Conservation (phyloP, 306 rosid species). For the Cucumis sativus region Cucumber_9930_V3 NC_026657.2:31322001-31322500, state of each 20-base stretch:
- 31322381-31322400: neutral
- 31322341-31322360: neutral
- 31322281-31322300: conserved; percentile 4
- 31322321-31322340: neutral
- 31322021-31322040: conserved; percentile 46
- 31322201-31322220: conserved; percentile 84
- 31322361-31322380: neutral
- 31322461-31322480: neutral
- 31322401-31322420: neutral
- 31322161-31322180: conserved; percentile 94
- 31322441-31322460: neutral
- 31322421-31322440: neutral
- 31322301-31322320: neutral
- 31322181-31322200: conserved; percentile 92
- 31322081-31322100: conserved; percentile 57
- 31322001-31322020: conserved; percentile 58
- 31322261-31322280: conserved; percentile 45
- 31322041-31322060: conserved; percentile 44
- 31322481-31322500: neutral
- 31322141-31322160: conserved; percentile 75
- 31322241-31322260: conserved; percentile 89
- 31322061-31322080: conserved; percentile 43
- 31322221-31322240: conserved; percentile 98
- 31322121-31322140: conserved; percentile 69
- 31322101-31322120: conserved; percentile 94